Conservation (phyloP, 1,139 yeast species). For the Yamadazyma atmosphaerica region DNA sequence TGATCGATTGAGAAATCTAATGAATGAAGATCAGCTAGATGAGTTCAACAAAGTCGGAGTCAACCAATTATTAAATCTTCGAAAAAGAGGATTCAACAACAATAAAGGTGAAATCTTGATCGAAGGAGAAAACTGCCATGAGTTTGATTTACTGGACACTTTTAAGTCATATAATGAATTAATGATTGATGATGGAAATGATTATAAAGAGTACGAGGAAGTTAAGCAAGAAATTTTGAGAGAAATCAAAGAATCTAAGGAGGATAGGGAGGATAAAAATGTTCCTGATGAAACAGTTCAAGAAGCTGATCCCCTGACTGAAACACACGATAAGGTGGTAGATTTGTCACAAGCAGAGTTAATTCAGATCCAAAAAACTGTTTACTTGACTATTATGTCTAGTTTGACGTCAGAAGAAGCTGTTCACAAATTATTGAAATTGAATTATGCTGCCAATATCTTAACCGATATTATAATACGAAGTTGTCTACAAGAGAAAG, state of each 20-base stretch:
- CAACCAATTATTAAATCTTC: slow-evolving; percentile 50
- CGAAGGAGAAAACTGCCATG: slow-evolving; percentile 62
- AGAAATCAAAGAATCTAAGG: slow-evolving; percentile 17
- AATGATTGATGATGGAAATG: slow-evolving; percentile 43
- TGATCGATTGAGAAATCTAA: slow-evolving; percentile 58
- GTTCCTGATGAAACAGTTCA: slow-evolving; percentile 9
- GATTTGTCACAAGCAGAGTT: slow-evolving; percentile 74
- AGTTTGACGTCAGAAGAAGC: slow-evolving; percentile 93
- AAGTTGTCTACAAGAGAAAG: slow-evolving; percentile 84
- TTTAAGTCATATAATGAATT: slow-evolving; percentile 48
- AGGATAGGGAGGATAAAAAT: slow-evolving; percentile 11
- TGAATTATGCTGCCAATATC: slow-evolving; percentile 38
- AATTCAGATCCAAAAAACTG: slow-evolving; percentile 65
- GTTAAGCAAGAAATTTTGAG: slow-evolving; percentile 16
- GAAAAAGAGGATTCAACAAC: slow-evolving; percentile 50
- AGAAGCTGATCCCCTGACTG: slow-evolving; percentile 9
- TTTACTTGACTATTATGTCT: slow-evolving; percentile 86
- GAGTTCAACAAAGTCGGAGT: slow-evolving; percentile 49
- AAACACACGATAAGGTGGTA: slow-evolving; percentile 16
- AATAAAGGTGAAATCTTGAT: slow-evolving; percentile 48
- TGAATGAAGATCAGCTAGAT: slow-evolving; percentile 55
- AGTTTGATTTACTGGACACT: slow-evolving; percentile 49
- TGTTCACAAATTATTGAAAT: slow-evolving; percentile 72
- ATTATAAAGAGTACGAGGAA: slow-evolving; percentile 42
- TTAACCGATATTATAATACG: slow-evolving; percentile 76